Conservation (phyloP, 176 grass and related monocot species). For the Oryza glaberrima region DNA sequence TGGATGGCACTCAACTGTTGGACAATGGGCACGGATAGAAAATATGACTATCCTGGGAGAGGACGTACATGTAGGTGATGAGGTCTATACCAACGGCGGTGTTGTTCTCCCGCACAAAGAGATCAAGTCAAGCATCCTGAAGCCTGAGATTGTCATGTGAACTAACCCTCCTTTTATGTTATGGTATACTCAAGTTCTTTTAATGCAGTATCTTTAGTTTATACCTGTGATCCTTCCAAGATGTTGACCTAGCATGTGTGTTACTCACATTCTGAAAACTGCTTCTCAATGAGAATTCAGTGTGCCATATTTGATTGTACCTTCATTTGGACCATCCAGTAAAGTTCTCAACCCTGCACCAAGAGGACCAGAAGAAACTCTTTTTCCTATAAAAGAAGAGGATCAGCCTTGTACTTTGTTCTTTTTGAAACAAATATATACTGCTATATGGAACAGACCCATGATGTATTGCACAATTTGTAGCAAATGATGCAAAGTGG, state of each 20-base stretch:
- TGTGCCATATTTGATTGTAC: neutral
- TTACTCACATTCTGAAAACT: neutral
- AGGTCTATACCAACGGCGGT: slow-evolving; percentile 90
- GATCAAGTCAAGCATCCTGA: slow-evolving; percentile 93
- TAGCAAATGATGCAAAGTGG: neutral
- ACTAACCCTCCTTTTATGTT: slow-evolving; percentile 6
- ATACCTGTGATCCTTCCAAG: slow-evolving; percentile 18
- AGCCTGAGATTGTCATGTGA: slow-evolving; percentile 99
- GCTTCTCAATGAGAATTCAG: neutral
- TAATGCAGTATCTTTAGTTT: slow-evolving; percentile 29
- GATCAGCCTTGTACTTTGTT: neutral
- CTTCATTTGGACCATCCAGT: neutral
- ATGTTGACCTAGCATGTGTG: slow-evolving; percentile 33
- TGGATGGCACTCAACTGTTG: slow-evolving; percentile 91
- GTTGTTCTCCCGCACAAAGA: slow-evolving; percentile 93
- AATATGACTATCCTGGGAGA: slow-evolving; percentile 93
- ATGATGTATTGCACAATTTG: neutral
- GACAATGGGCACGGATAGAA: slow-evolving; percentile 82
- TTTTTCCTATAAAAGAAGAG: neutral
- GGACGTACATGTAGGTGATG: slow-evolving; percentile 88
- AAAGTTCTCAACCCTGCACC: neutral
- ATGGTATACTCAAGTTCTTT: slow-evolving; percentile 13
- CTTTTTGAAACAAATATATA: neutral
- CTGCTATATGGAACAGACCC: neutral
- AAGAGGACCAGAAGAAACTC: neutral